A percentile compares a stretch with the other conserved stretches of the same genome.
Conservation (phyloP, 2,329 filamentous ascomycete genomes). For the Clonostachys chloroleuca region DNA sequence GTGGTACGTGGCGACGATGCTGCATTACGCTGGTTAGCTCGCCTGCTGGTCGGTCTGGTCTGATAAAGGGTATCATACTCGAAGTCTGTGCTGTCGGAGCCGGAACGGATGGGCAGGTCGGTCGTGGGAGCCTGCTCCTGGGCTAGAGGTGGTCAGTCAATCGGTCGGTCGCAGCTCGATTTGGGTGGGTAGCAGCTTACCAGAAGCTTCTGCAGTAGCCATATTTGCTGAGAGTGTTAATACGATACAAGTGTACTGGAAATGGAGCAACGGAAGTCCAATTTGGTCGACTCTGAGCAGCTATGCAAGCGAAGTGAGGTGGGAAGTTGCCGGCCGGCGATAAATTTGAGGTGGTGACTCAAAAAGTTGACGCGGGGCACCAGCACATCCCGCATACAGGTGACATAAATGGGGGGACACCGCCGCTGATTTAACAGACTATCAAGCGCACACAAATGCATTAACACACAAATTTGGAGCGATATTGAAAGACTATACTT, state of each 20-base stretch:
- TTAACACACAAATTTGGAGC: too few relatives aligned
- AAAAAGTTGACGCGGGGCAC: background rate
- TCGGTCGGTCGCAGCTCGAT: background rate
- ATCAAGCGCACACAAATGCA: too few relatives aligned
- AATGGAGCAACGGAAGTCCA: background rate
- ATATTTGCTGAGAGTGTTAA: background rate
- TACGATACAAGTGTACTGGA: background rate
- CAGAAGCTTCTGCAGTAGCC: background rate
- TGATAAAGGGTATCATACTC: background rate
- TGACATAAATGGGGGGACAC: too few relatives aligned
- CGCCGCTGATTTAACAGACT: too few relatives aligned
- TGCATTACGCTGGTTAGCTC: constrained; percentile 11
- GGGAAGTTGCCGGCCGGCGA: background rate
- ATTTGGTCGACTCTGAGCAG: background rate
- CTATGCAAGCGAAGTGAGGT: background rate
- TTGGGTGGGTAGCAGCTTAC: background rate
- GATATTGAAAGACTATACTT: too few relatives aligned
- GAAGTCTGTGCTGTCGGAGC: background rate
- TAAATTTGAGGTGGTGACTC: background rate
- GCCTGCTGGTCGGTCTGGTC: background rate
- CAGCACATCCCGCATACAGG: background rate
- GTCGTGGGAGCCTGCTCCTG: background rate
- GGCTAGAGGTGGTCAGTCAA: background rate
- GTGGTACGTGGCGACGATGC: constrained; percentile 52
- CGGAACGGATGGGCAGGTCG: background rate